A percentile compares a stretch with the other conserved stretches of the same genome.
Evolutionary conservation across 805 yeast species (phyloP).

Genomic region (Blastobotrys chiropterorum): DNA sequence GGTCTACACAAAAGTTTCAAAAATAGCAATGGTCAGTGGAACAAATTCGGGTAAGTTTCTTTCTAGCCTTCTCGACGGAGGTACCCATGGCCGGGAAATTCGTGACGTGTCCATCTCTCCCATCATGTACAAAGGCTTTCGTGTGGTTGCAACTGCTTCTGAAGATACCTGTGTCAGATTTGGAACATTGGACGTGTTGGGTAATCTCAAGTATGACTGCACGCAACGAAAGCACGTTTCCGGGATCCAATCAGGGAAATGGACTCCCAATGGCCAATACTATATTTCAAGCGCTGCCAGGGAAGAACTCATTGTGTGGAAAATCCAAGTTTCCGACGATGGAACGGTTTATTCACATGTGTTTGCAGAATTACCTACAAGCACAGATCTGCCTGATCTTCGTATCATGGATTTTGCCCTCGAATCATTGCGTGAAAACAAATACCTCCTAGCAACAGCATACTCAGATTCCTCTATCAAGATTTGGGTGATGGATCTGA

Average conservation of each 20-base stretch:
- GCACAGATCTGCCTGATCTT: slow-evolving; percentile 64
- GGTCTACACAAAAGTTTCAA: slow-evolving; percentile 53
- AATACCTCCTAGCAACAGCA: slow-evolving; percentile 55
- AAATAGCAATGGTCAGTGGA: slow-evolving; percentile 21
- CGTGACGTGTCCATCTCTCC: slow-evolving; percentile 48
- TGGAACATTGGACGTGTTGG: slow-evolving; percentile 36
- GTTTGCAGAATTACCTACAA: slow-evolving; percentile 50
- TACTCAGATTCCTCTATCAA: slow-evolving; percentile 81
- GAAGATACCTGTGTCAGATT: slow-evolving; percentile 80
- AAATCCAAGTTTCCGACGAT: slow-evolving; percentile 35
- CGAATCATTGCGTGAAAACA: slow-evolving; percentile 14
- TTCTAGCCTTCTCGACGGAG: slow-evolving; percentile 39
- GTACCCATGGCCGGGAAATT: slow-evolving; percentile 90
- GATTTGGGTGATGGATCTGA: slow-evolving; percentile 49
- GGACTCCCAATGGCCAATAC: slow-evolving; percentile 32
- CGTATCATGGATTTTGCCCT: slow-evolving; percentile 82
- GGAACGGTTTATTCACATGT: slow-evolving; percentile 35
- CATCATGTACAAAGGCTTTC: slow-evolving; percentile 14
- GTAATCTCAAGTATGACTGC: slow-evolving; percentile 46
- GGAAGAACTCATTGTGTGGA: slow-evolving; percentile 86
- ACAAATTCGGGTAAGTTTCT: slow-evolving; percentile 4
- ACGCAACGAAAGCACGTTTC: slow-evolving; percentile 77
- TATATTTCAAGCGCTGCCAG: slow-evolving; percentile 57
- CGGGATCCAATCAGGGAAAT: slow-evolving; percentile 73
- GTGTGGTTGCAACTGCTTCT: slow-evolving; percentile 65